Conservation (phyloP, 768 basidiomycete species). For the Rhizopogon vinicolor region DNA sequence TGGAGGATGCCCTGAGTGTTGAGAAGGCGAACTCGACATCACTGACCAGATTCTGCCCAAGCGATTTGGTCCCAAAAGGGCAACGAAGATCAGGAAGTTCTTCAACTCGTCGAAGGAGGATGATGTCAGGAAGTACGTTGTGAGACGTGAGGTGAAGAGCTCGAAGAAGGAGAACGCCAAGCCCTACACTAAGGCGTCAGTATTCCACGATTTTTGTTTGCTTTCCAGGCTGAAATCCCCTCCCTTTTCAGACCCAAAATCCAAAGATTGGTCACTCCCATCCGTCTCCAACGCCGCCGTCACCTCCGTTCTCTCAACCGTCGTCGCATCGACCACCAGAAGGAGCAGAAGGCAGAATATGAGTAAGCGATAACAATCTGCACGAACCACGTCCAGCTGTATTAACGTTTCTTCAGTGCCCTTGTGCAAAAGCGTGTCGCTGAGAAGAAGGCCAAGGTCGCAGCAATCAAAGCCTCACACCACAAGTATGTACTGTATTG, state of each 20-base stretch:
- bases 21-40: no score
- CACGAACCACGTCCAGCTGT: neutral
- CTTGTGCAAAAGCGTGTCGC: slow-evolving; percentile 85
- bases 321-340: slow-evolving; percentile 84
- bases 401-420: slow-evolving; percentile 31
- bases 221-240: slow-evolving; percentile 1
- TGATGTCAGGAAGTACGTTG: slow-evolving; percentile 97
- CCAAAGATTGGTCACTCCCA: slow-evolving; percentile 92
- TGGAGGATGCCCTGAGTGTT: no score
- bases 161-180: slow-evolving; percentile 87
- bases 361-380: slow-evolving; percentile 46
- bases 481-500: slow-evolving; percentile 47
- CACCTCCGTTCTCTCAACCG: slow-evolving; percentile 87
- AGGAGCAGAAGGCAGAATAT: slow-evolving; percentile 94
- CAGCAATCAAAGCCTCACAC: slow-evolving; percentile 84
- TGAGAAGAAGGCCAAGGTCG: slow-evolving; percentile 90
- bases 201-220: slow-evolving; percentile 13
- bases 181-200: slow-evolving; percentile 95
- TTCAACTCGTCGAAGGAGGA: slow-evolving; percentile 98
- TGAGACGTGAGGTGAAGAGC: slow-evolving; percentile 86
- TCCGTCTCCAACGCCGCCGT: slow-evolving; percentile 94
- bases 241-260: slow-evolving; percentile 74
- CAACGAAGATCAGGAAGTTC: slow-evolving; percentile 95
- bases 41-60: slow-evolving; percentile 91
- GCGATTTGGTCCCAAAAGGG: slow-evolving; percentile 94